phyloP scores from a whole-genome alignment of 345 rosid species.

The Psidium friedrichsthalianum region DNA sequence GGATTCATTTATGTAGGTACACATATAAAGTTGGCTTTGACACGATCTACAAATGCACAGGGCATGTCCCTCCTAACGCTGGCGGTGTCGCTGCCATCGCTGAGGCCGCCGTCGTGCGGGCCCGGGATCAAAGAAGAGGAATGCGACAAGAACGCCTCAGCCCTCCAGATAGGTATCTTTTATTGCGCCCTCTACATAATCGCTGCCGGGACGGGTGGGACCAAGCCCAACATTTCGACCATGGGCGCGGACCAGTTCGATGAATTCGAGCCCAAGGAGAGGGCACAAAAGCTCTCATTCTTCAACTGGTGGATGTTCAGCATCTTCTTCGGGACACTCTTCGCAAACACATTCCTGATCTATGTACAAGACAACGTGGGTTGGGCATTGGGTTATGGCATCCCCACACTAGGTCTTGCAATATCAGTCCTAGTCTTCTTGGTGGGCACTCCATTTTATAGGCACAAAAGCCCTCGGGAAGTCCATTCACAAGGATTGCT shows the following conservation, averaged over 20 bases:
- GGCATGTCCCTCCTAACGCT: constrained; percentile 46
- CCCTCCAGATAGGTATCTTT: constrained; percentile 27
- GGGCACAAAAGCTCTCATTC: constrained; percentile 47
- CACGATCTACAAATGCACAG: constrained; percentile 8
- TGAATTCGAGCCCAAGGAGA: constrained; percentile 47
- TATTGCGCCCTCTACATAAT: constrained; percentile 34
- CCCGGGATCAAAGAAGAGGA: constrained; percentile 12
- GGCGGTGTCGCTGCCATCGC: constrained; percentile 28
- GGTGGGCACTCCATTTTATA: constrained; percentile 30
- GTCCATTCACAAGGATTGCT: constrained; percentile 36
- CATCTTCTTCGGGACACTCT: constrained; percentile 47
- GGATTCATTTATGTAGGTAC: neutral
- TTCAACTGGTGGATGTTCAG: constrained; percentile 71
- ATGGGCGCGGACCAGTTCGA: constrained; percentile 71
- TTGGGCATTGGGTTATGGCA: constrained; percentile 36
- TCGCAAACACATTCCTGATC: constrained; percentile 40
- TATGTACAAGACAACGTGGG: constrained; percentile 45
- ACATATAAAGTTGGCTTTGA: neutral
- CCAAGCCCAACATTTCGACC: constrained; percentile 60
- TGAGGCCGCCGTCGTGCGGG: constrained; percentile 40
- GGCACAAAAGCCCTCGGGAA: constrained; percentile 44
- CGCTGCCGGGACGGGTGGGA: constrained; percentile 43
- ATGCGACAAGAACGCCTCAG: constrained; percentile 17
- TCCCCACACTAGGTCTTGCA: constrained; percentile 33
- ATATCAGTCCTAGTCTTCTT: constrained; percentile 31